A percentile compares a stretch with the other conserved stretches of the same genome.
Evolutionary conservation across 2,329 filamentous ascomycete species (phyloP).

Genomic region (Leptoxyphium fumago): DNA sequence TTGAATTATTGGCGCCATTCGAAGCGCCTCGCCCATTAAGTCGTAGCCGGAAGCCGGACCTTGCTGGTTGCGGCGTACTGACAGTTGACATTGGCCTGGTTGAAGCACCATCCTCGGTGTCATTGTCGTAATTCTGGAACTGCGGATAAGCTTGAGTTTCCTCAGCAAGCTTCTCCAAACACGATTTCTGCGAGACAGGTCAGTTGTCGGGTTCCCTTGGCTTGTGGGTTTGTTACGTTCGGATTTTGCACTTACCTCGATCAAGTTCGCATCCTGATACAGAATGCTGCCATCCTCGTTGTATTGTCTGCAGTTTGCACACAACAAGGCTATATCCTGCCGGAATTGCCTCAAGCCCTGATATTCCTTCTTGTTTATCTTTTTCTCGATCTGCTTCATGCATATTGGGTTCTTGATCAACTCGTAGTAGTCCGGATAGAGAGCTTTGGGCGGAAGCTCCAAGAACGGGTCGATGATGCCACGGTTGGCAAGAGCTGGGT

Average conservation of each 20-base stretch:
- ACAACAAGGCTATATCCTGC: slow-evolving; percentile 69
- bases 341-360: slow-evolving; percentile 64
- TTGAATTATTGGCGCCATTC: slow-evolving; percentile 10
- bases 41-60: slow-evolving; percentile 51
- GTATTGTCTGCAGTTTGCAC: slow-evolving; percentile 84
- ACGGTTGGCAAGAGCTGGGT: slow-evolving; percentile 46
- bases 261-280: slow-evolving; percentile 81
- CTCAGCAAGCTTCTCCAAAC: slow-evolving; percentile 36
- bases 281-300: slow-evolving; percentile 91
- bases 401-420: slow-evolving; percentile 87
- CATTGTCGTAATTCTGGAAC: slow-evolving; percentile 41
- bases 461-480: slow-evolving; percentile 89
- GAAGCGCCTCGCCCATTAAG: slow-evolving; percentile 29
- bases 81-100: slow-evolving; percentile 38
- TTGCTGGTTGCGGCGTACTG: slow-evolving; percentile 44
- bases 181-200: slow-evolving; percentile 2
- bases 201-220: neutral
- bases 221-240: neutral
- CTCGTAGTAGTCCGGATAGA: slow-evolving; percentile 90
- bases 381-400: slow-evolving; percentile 87
- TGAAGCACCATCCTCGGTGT: slow-evolving; percentile 35
- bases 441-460: slow-evolving; percentile 73
- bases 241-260: slow-evolving; percentile 53
- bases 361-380: slow-evolving; percentile 95
- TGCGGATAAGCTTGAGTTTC: slow-evolving; percentile 41